A percentile compares a stretch with the other conserved stretches of the same genome.
Evolutionary conservation across 2,329 filamentous ascomycete genomes (phyloP).

Genomic region (Leptographium lundbergii): DNA sequence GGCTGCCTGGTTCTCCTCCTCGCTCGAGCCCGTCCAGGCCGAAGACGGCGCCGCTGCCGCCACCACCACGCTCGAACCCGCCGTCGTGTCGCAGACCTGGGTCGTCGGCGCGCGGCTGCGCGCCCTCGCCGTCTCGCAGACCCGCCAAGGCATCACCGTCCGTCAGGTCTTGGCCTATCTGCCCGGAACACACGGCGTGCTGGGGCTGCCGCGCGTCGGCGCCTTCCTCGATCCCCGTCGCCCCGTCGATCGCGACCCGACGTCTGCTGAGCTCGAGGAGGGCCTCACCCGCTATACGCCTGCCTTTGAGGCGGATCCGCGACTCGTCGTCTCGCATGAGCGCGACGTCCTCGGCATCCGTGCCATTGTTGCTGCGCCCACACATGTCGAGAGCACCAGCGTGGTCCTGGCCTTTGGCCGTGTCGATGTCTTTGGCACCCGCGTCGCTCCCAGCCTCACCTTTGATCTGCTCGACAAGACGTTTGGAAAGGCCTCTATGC

Average conservation of each 20-base stretch:
- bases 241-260: constrained; percentile 74
- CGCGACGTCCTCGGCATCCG: constrained; percentile 41
- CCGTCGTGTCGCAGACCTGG: constrained; percentile 69
- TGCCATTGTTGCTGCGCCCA: constrained; percentile 61
- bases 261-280: constrained; percentile 66
- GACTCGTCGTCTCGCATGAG: constrained; percentile 51
- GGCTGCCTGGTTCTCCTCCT: constrained; percentile 33
- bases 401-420: constrained; percentile 73
- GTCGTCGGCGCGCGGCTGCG: constrained; percentile 69
- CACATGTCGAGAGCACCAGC: constrained; percentile 82
- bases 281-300: constrained; percentile 68
- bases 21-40: constrained; percentile 51
- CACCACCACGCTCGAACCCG: constrained; percentile 36
- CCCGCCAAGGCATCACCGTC: constrained; percentile 79
- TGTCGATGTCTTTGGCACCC: constrained; percentile 75
- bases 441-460: constrained; percentile 72
- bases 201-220: constrained; percentile 57
- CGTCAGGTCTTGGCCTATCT: constrained; percentile 72
- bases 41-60: constrained; percentile 27
- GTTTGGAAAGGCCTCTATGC: constrained; percentile 80
- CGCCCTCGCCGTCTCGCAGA: constrained; percentile 73
- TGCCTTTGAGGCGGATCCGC: constrained; percentile 70
- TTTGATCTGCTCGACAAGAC: constrained; percentile 91
- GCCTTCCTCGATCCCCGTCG: constrained; percentile 72
- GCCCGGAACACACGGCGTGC: constrained; percentile 57